Base-by-base conservation (phyloP, 2,329 filamentous ascomycete species). In the Ascochyta clinopodiicola region DNA sequence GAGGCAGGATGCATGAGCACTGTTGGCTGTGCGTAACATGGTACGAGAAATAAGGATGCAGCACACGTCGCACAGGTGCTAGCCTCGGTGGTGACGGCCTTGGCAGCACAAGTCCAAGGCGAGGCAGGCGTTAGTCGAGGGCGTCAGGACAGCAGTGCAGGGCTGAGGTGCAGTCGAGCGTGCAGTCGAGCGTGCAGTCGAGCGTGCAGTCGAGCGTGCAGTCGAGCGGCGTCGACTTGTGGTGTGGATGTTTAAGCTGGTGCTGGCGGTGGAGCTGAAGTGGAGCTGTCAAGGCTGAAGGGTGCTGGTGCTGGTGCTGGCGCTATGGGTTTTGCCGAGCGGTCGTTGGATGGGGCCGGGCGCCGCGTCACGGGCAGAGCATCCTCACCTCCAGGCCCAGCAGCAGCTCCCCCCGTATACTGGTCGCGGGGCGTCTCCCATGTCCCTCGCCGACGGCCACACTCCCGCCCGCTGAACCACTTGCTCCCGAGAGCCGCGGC, bases 351-450 rank as follows among this genome's bases (percentile, higher is more conserved):
- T 66, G 64, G 66, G 64, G 65, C 22, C 38, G 46, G 40, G 45
- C 46, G 52, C 52, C 52, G 52, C 52, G 52, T 56, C 46, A 58
- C 61, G 61, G 54, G 43, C 51, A 37, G 46, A 49, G 51, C 56
- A 63, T 59, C 63, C 60, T 63, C 60, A 56, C 58, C 55, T 46
- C 44, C 56, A 50, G 52, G 46, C 46, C 32, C n/a, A 50, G 52
- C n/a, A 50, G 52, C 52, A 46, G 46, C 52, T 53, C 54, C 48
- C 38, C 50, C 38, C 57, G 44, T 60, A 58, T 56, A 45, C 61
- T 64, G 71, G 70, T 65, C 69, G 62, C 67, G 63, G 67, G 71
- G 69, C 64, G 57, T 59, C 4, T 63, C 62, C 66, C 64, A 57
- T 70, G 62, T 68, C 65, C 69, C 63, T 60, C 59, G 47, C 52